Evolutionary conservation across 2,329 filamentous ascomycete genomes (phyloP).

Genomic region (Calonectria montana): DNA sequence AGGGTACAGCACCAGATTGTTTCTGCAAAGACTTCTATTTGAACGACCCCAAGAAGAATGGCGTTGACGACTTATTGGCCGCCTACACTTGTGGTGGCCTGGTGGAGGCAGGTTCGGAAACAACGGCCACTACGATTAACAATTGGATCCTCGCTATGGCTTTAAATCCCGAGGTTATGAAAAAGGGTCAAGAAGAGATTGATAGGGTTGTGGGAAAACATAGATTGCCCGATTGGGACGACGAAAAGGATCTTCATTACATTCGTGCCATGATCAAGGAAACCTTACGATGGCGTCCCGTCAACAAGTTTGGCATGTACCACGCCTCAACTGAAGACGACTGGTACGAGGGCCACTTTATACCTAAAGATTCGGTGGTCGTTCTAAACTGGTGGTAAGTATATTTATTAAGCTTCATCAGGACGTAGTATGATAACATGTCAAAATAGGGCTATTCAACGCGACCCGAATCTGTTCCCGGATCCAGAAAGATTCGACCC

Average conservation of each 20-base stretch:
- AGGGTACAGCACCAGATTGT: constrained; percentile 28
- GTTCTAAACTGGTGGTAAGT: constrained; percentile 30
- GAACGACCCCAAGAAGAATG: constrained; percentile 25
- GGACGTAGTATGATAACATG: too few species aligned
- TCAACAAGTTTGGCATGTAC: constrained; percentile 32
- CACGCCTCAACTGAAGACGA: constrained; percentile 27
- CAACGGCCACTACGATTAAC: constrained; percentile 44
- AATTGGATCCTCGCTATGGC: constrained; percentile 60
- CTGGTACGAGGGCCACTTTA: constrained; percentile 28
- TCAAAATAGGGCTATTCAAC: too few species aligned
- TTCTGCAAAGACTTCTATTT: constrained; percentile 34
- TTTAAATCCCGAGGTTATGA: constrained; percentile 48
- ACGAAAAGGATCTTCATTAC: constrained; percentile 54
- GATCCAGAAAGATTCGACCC: too few species aligned
- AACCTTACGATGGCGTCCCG: constrained; percentile 54
- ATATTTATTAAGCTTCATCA: background rate
- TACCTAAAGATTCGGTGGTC: constrained; percentile 30
- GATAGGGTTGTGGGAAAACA: constrained; percentile 51
- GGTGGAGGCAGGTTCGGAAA: constrained; percentile 37
- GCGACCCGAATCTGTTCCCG: too few species aligned
- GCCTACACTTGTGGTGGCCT: constrained; percentile 32
- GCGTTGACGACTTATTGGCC: constrained; percentile 31
- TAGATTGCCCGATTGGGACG: constrained; percentile 50
- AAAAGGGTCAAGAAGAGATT: constrained; percentile 47
- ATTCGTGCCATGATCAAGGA: constrained; percentile 57